Base-by-base conservation (phyloP, 1,284 basidiomycete genomes). In the Microbotryum saponariae region DNA sequence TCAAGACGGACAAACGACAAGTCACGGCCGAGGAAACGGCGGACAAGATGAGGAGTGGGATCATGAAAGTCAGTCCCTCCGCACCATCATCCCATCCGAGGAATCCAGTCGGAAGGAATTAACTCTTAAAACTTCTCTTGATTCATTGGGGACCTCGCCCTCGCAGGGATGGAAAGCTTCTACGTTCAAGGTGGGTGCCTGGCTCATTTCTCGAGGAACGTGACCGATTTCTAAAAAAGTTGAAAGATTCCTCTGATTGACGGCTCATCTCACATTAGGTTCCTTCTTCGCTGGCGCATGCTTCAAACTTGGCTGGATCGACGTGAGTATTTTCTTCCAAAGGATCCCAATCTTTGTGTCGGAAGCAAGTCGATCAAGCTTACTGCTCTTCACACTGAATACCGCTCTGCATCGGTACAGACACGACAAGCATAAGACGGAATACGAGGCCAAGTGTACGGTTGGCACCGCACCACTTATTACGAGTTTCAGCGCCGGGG, bases 351-450 rank as follows among this genome's bases (percentile, higher is more conserved):
- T 50, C 48, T 1, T 1, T 18, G 10, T 6, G 7, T 31, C 31
- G 31, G 31, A 31, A 31, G 31, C 1, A 31, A 31, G 31, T 10
- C 9, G 9, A 8, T 31, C 31, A 31, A 31, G 31, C 31, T 2
- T 31, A 31, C 31, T 31, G 31, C 9, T 31, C 31, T 31, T 31
- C 31, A 31, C 31, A 31, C 31, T 31, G 31, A 31, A 31, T 9
- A 31, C 8, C 8, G 31, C 9, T 14, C 21, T 3, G 20, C 10
- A 4, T 42, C 12, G 9, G 9, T n/a, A n/a, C 33, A 45, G 31
- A 8, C 64, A 68, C 54, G 67, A 68, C 61, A 68, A 68, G 64
- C 54, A 60, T 27, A 56, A 54, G 54, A 29, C 51, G 9, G 62
- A 68, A 21, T 64, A 61, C 60, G 67, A 68, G 37, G 51, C 54